Percentiles rank a stretch among this genome's conserved stretches.
Evolutionary conservation across 169 alveolate genomes (phyloP).

Genomic region (Eimeria falciformis): DNA sequence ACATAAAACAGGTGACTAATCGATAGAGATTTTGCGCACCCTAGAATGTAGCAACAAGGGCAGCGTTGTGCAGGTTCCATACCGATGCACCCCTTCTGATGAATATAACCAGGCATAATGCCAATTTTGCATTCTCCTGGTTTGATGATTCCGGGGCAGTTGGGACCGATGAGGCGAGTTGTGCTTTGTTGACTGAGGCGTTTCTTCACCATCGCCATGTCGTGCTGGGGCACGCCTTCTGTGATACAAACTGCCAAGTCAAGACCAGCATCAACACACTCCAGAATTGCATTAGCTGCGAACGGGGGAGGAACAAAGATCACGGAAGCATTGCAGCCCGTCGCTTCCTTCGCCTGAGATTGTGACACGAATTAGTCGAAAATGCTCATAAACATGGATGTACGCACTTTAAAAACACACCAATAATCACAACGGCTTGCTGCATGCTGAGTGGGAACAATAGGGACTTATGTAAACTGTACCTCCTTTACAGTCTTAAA

Average conservation of each 20-base stretch:
- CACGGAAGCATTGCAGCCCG: conserved; percentile 96
- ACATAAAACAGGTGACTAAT: not conserved
- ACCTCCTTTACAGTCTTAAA: conserved; percentile 83
- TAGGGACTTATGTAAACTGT: not conserved
- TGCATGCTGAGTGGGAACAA: not conserved
- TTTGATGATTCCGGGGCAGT: conserved; percentile 99
- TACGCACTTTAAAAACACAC: no score
- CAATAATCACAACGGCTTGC: not conserved
- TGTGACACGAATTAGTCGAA: not conserved
- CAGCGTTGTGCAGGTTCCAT: not conserved
- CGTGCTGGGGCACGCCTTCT: conserved; percentile 98
- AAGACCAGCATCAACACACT: conserved; percentile 96
- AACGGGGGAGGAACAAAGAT: conserved; percentile 97
- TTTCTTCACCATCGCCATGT: conserved; percentile 95
- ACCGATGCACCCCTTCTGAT: conserved; percentile 93
- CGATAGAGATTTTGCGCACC: not conserved
- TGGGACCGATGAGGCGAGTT: conserved; percentile 97
- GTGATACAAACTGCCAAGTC: conserved; percentile 97
- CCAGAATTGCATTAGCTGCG: conserved; percentile 96
- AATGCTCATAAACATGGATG: not conserved
- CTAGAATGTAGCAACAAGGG: not conserved
- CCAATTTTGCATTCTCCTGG: conserved; percentile 99
- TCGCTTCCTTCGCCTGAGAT: conserved; percentile 77
- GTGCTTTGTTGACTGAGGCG: conserved; percentile 83
- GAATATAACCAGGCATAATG: conserved; percentile 98